Percentiles rank a stretch among this genome's conserved stretches.
Conservation (phyloP, 2,329 filamentous ascomycete genomes). For the Fusarium compactum region DNA sequence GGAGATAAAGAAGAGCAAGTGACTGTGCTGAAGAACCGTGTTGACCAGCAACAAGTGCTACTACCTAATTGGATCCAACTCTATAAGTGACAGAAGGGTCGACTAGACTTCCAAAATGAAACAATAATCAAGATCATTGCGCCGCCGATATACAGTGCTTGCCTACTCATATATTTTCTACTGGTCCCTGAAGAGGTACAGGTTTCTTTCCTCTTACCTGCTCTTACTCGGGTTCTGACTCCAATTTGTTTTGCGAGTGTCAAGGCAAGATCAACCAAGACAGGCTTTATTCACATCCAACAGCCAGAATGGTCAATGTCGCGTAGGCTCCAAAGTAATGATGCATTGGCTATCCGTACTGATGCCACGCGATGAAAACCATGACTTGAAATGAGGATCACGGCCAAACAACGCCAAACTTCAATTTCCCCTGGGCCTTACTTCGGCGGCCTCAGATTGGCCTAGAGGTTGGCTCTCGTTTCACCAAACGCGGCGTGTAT, state of each 20-base stretch:
- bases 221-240: neutral
- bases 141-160: no score
- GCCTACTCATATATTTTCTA: neutral
- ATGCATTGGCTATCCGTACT: neutral
- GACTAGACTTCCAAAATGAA: neutral
- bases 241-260: neutral
- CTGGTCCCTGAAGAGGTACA: neutral
- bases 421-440: constrained; percentile 2
- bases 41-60: constrained; percentile 1
- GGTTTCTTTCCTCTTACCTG: neutral
- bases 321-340: neutral
- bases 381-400: neutral
- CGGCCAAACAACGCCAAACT: neutral
- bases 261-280: neutral
- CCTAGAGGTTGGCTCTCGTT: constrained; percentile 24
- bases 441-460: constrained; percentile 36
- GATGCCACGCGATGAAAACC: neutral
- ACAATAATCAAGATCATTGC: neutral
- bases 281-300: neutral
- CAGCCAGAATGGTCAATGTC: neutral
- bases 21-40: constrained; percentile 5
- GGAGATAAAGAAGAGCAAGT: neutral
- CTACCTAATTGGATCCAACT: neutral
- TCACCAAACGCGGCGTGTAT: constrained; percentile 30
- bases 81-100: neutral